Base-by-base conservation (phyloP, 2,329 filamentous ascomycete genomes). In the Pestalotiopsis sp. region DNA sequence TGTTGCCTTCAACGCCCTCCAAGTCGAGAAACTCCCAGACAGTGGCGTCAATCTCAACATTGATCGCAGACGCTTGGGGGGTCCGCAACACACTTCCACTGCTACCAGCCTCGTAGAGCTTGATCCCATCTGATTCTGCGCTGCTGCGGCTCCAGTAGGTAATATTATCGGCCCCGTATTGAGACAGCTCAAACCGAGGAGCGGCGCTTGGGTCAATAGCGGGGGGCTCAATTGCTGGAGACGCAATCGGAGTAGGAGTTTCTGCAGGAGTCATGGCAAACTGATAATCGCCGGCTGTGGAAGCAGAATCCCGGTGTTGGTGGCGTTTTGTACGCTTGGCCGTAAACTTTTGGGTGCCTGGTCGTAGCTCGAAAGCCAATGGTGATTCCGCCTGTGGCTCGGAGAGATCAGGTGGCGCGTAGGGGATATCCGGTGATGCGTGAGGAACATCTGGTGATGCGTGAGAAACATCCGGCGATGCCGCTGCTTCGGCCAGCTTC, bases 41-140 rank as follows among this genome's bases (percentile, higher is more conserved):
- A 2, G 27, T 13, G 0, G 70, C 74, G 25, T 72, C 67, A 23
- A 63, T 69, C n/a, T 75, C 11, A 39, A 62, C 17, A n/a, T 62
- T 20, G 27, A 62, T 36, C 25, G 27, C 13, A 12, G 11, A 36
- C 7, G 14, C 59, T n/a, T 14, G 25, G 17, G 27, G 6, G 38
- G 59, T 38, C 31, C n/a, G 59, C 31, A 62, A 20, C 7, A 36
- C 31, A 36, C 20, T 62, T 41, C 11, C 17, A n/a, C 14, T 12
- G n/a, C 59, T n/a, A 23, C 7, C 59, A 11, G 7, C 13, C 17
- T 62, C 13, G 17, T 38, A 39, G 17, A 62, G 59, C 31, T 39
- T 36, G 17, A 62, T 62, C 12, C 59, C 59, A 23, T 39, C n/a
- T 12, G 27, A 13, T 9, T 36, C 31, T n/a, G 27, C 7, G 20